Evolutionary conservation across 192 early-diverging fungal genomes (phyloP), one percentile per base, ranked within the genome.

Genomic region (Linnemannia schmuckeri): DNA sequence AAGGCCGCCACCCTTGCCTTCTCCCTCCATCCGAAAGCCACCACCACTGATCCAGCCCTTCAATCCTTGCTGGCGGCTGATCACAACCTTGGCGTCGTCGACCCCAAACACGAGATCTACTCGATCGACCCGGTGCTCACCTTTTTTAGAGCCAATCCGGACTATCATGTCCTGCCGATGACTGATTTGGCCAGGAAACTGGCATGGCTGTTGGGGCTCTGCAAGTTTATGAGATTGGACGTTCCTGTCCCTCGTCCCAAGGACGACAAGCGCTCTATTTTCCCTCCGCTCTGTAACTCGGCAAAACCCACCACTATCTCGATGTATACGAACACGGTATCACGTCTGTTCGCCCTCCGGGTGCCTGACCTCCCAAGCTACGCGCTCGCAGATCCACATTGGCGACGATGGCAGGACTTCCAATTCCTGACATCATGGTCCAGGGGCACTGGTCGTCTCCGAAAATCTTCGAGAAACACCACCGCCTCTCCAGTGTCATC

Each of bases 391-490:
- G 79, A 1, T 81, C 73, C 44, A 69, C 73, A 0, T 37, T 70
- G 6, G 74, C 74, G 6, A 74, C 57, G 6, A 37, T 81, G 33
- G 49, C 66, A 9, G 74, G 79, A 4, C 68, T 75, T 22, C 41
- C 46, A 0, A 63, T 81, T 2, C 42, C 55, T 6, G 79, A 81
- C 63, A 81, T 81, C 37, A 75, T 81, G 72, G 74, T 70, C 20
- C 79, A 81, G 30, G 79, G 74, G 4, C 75, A 81, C 38, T 81
- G 74, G 79, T 75, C 74, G 24, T 75, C 73, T 1, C 74, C 74
- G 30, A 70, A 69, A 37, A 75, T 81, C 9, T 81, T 81, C 24
- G 79, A 74, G 74, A 75, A 81, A 20, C 74, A 75, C 42, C 70
- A 81, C 49, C 74, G 68, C 18, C 73, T 78, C 37, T 72, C 70